These are phyloP conservation scores for Fusarium protoensiforme DNA, from an alignment of 2,329 filamentous ascomycete species.

Conservation along the genomic window DNA sequence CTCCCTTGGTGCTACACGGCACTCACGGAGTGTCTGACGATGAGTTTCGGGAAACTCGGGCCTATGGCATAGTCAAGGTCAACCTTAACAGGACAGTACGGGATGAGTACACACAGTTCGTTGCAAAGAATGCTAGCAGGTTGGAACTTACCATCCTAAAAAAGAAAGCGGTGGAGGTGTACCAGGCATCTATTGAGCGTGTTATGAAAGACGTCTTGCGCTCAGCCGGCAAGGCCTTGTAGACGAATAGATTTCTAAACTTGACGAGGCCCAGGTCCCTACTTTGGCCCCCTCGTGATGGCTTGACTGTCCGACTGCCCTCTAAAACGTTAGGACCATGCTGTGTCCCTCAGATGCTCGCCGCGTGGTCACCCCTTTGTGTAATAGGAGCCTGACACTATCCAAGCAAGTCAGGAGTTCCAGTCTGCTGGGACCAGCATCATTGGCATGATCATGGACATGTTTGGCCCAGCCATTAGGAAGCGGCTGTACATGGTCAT, in stretches of 20 bases:
- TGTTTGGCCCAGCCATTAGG: constrained; percentile 1
- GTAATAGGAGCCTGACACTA: not conserved
- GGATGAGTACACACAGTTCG: constrained; percentile 11
- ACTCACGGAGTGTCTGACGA: constrained; percentile 12
- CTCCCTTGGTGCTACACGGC: constrained; percentile 12
- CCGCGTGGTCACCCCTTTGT: not conserved
- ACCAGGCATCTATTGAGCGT: constrained; percentile 3
- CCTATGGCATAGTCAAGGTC: constrained; percentile 12
- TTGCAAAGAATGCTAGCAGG: constrained; percentile 3
- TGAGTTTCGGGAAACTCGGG: not conserved
- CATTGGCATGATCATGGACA: constrained; percentile 1
- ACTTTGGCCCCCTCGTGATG: too few species aligned
- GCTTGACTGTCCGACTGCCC: too few species aligned
- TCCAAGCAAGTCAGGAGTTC: not conserved
- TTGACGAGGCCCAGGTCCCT: too few species aligned
- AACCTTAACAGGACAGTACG: constrained; percentile 13
- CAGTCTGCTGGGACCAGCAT: not conserved
- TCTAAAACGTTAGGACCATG: too few species aligned
- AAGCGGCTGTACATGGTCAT: constrained; percentile 18
- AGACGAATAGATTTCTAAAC: too few species aligned
- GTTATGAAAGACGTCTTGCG: constrained; percentile 15
- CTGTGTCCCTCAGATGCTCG: too few species aligned
- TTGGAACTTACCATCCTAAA: constrained; percentile 13
- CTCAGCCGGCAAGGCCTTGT: constrained; percentile 9
- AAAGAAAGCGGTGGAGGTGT: constrained; percentile 4